Evolutionary conservation across 2,329 filamentous ascomycete species (phyloP), one percentile per base, ranked within the genome.

Genomic region (Diplodia sapinea): DNA sequence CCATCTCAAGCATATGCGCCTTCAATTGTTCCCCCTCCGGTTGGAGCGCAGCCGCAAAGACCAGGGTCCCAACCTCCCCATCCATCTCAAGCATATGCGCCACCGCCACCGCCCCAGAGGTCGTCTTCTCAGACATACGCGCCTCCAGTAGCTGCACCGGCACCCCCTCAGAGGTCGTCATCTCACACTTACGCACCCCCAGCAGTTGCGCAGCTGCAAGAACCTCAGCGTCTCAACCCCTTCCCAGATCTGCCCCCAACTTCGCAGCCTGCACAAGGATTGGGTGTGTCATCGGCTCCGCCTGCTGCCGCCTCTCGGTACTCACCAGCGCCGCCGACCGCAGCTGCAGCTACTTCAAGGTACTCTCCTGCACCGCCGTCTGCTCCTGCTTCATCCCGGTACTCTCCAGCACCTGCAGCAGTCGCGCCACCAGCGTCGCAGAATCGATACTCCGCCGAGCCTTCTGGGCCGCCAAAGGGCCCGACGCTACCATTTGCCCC

Each of bases 361-460:
- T 71, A 85, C 78, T 72, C 82, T 74, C 69, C 76, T 64, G 75
- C 75, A 38, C 71, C 73, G 50, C 68, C 66, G 49, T 12, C 71
- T 17, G 69, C 70, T 17, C 71, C 71, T 29, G 74, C 80, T 15
- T 75, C 81, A 8, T 71, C 78, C 1, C 82, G 86, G 67, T 92
- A 92, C 75, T 92, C 90, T 6, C 89, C 83, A 29, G 82, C 81
- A 31, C 81, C 82, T 11, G 77, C 81, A 23, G 82, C 77, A 15
- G 73, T 76, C 52, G 72, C 72, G 29, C 71, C 75, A 26, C 74
- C 76, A 50, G 75, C 77, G 47, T 65, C 75, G 38, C 78, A 80
- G 66, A 76, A 72, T 68, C 75, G 78, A 40, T 80, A 82, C 69
- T 73, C 73, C 33, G 76, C 80, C 40, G 76, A 79, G n/a, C 75